These are phyloP conservation scores for Bryopsis sp. DNA, from an alignment of 139 green algal genomes.

Conservation along the genomic window DNA sequence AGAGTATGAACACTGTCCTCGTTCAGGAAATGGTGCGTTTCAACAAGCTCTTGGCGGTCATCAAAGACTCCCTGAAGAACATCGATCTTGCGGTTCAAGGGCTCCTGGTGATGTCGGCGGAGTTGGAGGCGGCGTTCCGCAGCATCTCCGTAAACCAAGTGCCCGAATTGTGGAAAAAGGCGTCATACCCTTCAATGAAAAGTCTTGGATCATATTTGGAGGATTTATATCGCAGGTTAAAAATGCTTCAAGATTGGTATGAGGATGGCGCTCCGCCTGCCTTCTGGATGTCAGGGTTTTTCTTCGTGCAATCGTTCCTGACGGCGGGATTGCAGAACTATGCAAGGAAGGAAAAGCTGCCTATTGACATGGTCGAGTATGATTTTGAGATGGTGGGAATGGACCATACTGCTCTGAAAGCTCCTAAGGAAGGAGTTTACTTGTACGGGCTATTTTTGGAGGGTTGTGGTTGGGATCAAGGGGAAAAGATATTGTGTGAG, in stretches of 20 bases:
- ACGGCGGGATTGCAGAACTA: conserved; percentile 68
- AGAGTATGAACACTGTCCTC: conserved; percentile 49
- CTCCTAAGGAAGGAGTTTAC: conserved; percentile 50
- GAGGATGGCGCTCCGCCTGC: conserved; percentile 38
- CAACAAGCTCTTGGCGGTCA: conserved; percentile 47
- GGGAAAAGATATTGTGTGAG: conserved; percentile 37
- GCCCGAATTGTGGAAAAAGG: conserved; percentile 53
- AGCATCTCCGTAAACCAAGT: conserved; percentile 55
- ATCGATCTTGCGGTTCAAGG: conserved; percentile 48
- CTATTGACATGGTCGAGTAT: conserved; percentile 66
- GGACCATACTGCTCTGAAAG: conserved; percentile 32
- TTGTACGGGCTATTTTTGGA: conserved; percentile 62
- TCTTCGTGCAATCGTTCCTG: conserved; percentile 77
- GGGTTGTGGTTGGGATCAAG: conserved; percentile 53
- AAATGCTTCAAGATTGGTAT: conserved; percentile 44
- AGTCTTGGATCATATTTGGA: conserved; percentile 58
- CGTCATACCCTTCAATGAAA: conserved; percentile 60
- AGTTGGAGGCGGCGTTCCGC: conserved; percentile 61
- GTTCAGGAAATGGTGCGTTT: conserved; percentile 56
- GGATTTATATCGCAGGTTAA: conserved; percentile 50
- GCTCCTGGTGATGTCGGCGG: conserved; percentile 63
- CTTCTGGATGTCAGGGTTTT: conserved; percentile 77
- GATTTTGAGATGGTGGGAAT: conserved; percentile 61
- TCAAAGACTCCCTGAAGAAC: conserved; percentile 40
- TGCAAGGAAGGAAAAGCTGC: conserved; percentile 46